These are phyloP conservation scores for Euclidium syriacum DNA, from an alignment of 345 rosid genomes.

Conservation along the genomic window DNA sequence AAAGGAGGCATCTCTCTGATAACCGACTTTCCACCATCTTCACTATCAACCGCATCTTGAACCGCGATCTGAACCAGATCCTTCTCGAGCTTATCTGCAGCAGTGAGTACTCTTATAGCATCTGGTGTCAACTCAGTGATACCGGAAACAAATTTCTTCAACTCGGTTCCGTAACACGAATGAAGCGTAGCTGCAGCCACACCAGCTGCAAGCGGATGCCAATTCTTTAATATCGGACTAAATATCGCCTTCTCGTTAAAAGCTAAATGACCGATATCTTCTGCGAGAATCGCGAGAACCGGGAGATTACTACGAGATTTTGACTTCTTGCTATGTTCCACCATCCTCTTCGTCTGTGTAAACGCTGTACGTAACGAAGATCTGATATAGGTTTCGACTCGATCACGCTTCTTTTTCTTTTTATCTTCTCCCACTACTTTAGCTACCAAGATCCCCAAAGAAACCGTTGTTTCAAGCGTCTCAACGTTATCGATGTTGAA, in stretches of 20 bases:
- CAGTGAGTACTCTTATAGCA: slow-evolving; percentile 79
- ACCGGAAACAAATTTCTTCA: slow-evolving; percentile 63
- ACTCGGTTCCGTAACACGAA: slow-evolving; percentile 72
- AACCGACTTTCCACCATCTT: slow-evolving; percentile 96
- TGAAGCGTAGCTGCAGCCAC: slow-evolving; percentile 95
- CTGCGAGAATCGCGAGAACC: slow-evolving; percentile 78
- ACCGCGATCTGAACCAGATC: slow-evolving; percentile 99
- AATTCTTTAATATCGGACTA: slow-evolving; percentile 84
- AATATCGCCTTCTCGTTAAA: slow-evolving; percentile 73
- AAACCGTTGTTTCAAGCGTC: slow-evolving; percentile 63
- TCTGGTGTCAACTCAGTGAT: slow-evolving; percentile 87
- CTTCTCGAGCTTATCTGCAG: slow-evolving; percentile 92
- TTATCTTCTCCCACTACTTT: slow-evolving; percentile 59
- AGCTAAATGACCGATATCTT: slow-evolving; percentile 72
- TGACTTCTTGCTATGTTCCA: slow-evolving; percentile 53
- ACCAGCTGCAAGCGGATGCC: slow-evolving; percentile 95
- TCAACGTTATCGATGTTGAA: slow-evolving; percentile 65
- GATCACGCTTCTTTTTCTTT: slow-evolving; percentile 50
- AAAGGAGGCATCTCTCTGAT: slow-evolving; percentile 98
- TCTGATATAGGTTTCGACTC: slow-evolving; percentile 79
- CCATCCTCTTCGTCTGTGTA: slow-evolving; percentile 73
- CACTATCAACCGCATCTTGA: slow-evolving; percentile 90
- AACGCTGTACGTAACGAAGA: slow-evolving; percentile 68
- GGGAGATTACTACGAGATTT: slow-evolving; percentile 57
- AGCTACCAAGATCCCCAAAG: slow-evolving; percentile 60